Percentiles rank a stretch among this genome's conserved stretches.
Conservation (phyloP, 2,329 filamentous ascomycete genomes). For the Pseudogymnoascus sp. region DNA sequence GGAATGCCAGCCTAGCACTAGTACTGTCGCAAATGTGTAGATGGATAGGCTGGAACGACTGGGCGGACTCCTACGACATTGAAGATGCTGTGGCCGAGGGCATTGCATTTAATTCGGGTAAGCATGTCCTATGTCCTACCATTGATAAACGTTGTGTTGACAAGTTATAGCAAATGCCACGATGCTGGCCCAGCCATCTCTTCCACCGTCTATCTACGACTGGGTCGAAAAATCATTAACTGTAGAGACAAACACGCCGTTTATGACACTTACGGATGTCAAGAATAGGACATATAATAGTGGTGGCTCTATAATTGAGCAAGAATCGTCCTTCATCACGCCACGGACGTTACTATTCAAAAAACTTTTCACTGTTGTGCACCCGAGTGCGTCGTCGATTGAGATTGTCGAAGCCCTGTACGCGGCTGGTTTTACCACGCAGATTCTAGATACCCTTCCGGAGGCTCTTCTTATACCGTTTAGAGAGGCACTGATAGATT, state of each 20-base stretch:
- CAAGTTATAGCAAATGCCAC: conserved; percentile 13
- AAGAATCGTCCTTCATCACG: conserved; percentile 28
- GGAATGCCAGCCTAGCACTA: conserved; percentile 51
- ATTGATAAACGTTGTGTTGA: background rate
- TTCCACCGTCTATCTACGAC: conserved; percentile 50
- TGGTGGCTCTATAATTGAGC: background rate
- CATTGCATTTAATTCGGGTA: conserved; percentile 42
- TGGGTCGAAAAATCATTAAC: conserved; percentile 39
- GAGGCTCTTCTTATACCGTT: conserved; percentile 75
- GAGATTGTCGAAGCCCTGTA: conserved; percentile 68
- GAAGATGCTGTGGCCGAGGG: conserved; percentile 45
- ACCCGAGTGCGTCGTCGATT: conserved; percentile 41
- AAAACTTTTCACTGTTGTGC: conserved; percentile 54
- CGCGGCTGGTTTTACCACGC: conserved; percentile 55
- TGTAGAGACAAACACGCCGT: conserved; percentile 28
- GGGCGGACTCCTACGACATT: conserved; percentile 53
- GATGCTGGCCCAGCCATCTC: conserved; percentile 39
- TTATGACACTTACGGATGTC: conserved; percentile 43
- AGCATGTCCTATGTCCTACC: background rate
- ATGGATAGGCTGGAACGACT: conserved; percentile 70
- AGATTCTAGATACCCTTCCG: conserved; percentile 72
- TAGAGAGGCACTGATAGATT: conserved; percentile 75
- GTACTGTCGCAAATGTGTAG: conserved; percentile 70
- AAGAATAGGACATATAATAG: conserved; percentile 7
- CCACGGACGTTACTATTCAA: conserved; percentile 64